Evolutionary conservation across 2,329 filamentous ascomycete genomes (phyloP).

Genomic region (Camptophora hylomeconis): DNA sequence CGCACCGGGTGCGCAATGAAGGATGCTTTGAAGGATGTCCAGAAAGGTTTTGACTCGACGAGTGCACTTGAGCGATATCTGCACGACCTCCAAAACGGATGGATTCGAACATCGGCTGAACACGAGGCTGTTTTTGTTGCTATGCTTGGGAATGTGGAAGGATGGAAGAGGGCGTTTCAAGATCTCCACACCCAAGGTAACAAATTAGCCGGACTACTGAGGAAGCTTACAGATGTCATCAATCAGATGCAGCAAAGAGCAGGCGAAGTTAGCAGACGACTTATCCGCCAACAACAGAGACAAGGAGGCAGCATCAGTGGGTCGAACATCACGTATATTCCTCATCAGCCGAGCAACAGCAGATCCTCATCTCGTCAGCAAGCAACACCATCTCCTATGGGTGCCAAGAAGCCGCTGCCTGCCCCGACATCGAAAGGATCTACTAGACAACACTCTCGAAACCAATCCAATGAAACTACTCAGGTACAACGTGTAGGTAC

Average conservation of each 20-base stretch:
- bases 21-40: conserved; percentile 65
- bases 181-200: conserved; percentile 62
- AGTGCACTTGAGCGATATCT: conserved; percentile 68
- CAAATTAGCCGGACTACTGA: conserved; percentile 55
- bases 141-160: conserved; percentile 86
- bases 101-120: conserved; percentile 44
- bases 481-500: no score
- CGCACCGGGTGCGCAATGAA: conserved; percentile 64
- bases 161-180: conserved; percentile 72
- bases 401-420: conserved; percentile 4
- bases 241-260: conserved; percentile 78
- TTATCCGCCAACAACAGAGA: no score
- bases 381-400: no score
- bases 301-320: no score
- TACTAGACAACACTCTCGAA: conserved; percentile 2
- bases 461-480: conserved; percentile 1
- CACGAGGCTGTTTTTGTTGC: conserved; percentile 66
- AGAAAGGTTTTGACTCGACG: conserved; percentile 63
- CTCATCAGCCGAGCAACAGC: conserved; percentile 1
- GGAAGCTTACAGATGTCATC: conserved; percentile 62
- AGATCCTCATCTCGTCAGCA: conserved; percentile 3
- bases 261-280: conserved; percentile 59
- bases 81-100: conserved; percentile 47
- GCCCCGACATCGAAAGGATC: background rate
- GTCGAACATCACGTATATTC: no score